Evolutionary conservation across 306 rosid species (phyloP).

Genomic region (Fragaria iinumae): DNA sequence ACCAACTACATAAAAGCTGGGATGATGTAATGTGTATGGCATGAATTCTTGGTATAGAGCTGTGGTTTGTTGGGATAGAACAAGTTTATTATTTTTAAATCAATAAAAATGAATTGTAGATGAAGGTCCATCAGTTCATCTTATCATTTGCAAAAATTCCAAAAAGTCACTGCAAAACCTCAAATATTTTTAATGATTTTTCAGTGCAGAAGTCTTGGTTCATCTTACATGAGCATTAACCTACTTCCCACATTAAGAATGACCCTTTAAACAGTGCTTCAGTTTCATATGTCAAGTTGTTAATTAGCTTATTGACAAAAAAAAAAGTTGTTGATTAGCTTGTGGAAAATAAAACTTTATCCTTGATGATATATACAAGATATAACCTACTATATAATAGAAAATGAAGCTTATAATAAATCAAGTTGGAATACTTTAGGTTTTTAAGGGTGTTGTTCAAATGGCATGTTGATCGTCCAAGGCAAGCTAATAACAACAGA

Average conservation of each 20-base stretch:
- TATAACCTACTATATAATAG: not conserved
- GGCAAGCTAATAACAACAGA: not conserved
- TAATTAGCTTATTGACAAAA: not conserved
- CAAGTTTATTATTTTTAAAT: not conserved
- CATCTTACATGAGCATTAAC: slow-evolving; percentile 4
- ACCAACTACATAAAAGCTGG: not conserved
- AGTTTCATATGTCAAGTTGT: not conserved
- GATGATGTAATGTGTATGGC: slow-evolving; percentile 2
- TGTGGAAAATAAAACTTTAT: not conserved
- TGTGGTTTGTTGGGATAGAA: not conserved
- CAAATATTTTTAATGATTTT: not conserved
- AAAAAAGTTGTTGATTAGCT: not conserved
- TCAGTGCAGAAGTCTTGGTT: not conserved
- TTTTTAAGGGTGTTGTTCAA: slow-evolving; percentile 5
- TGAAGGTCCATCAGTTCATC: not conserved
- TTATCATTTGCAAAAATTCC: not conserved
- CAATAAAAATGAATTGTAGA: not conserved
- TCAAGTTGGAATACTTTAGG: not conserved
- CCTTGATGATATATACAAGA: not conserved
- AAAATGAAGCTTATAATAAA: not conserved
- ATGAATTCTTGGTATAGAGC: not conserved
- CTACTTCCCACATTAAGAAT: not conserved
- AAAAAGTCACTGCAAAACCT: not conserved
- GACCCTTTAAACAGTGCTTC: not conserved
- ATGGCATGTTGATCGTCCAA: not conserved